Percentiles rank a stretch among this genome's conserved stretches.
These are phyloP conservation scores for Zymoseptoria ardabiliae DNA, from an alignment of 2,329 filamentous ascomycete genomes.

Conservation along the genomic window DNA sequence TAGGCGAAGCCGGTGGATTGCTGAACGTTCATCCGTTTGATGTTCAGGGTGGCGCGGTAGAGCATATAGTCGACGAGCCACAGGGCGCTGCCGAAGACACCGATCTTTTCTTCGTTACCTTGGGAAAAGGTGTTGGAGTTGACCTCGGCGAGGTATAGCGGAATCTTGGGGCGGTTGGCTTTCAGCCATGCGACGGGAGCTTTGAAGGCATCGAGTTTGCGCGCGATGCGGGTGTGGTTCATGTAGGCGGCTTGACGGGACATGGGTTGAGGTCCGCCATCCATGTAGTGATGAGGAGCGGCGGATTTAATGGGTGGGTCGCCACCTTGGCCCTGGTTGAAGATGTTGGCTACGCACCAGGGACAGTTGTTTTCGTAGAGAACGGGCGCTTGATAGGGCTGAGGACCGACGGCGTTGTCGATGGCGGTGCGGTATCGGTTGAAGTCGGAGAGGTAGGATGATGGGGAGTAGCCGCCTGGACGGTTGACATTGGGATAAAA, in stretches of 20 bases:
- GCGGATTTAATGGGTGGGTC: conserved; percentile 2
- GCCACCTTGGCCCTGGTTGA: conserved; percentile 5
- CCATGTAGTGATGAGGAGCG: conserved; percentile 12
- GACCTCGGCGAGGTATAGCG: conserved; percentile 8
- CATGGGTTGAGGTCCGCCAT: not conserved
- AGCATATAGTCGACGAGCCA: conserved; percentile 14
- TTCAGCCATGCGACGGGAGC: conserved; percentile 7
- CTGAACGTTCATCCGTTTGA: conserved; percentile 13
- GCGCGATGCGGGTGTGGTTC: conserved; percentile 11
- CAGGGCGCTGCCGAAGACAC: conserved; percentile 8
- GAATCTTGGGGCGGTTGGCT: conserved; percentile 3
- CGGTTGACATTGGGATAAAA: conserved; percentile 5
- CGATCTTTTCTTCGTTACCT: conserved; percentile 5
- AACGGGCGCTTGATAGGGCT: conserved; percentile 9
- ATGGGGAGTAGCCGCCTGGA: conserved; percentile 1
- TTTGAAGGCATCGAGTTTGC: conserved; percentile 5
- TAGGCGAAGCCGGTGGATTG: conserved; percentile 12
- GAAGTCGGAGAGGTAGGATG: conserved; percentile 8
- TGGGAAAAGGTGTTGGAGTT: conserved; percentile 12
- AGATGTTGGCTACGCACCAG: conserved; percentile 8
- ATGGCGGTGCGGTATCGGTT: conserved; percentile 3
- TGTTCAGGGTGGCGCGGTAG: conserved; percentile 5
- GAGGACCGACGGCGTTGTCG: not conserved
- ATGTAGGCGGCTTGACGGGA: conserved; percentile 11
- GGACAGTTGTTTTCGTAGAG: conserved; percentile 3